Conservation (phyloP, 768 basidiomycete species). For the Crepidotus variabilis region DNA sequence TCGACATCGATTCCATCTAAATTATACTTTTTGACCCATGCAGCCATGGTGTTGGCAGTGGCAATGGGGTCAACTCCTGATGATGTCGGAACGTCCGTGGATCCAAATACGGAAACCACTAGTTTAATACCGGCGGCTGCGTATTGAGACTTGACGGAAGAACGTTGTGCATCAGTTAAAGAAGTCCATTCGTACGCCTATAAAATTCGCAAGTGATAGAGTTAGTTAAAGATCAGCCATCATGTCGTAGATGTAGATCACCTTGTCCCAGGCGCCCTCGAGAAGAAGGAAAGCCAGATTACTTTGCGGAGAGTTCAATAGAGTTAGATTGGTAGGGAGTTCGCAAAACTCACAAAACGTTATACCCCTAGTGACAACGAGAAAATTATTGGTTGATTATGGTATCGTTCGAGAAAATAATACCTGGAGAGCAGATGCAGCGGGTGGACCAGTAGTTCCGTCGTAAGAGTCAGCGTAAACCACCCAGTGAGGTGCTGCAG, state of each 20-base stretch:
- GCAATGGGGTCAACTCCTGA: slow-evolving; percentile 54
- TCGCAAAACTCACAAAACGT: slow-evolving; percentile 44
- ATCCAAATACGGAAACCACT: slow-evolving; percentile 59
- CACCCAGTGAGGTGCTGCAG: slow-evolving; percentile 49
- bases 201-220: not conserved
- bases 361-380: slow-evolving; percentile 40
- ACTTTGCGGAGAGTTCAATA: slow-evolving; percentile 22
- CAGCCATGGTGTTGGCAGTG: slow-evolving; percentile 62
- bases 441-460: slow-evolving; percentile 46
- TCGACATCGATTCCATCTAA: slow-evolving; percentile 76
- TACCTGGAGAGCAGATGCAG: slow-evolving; percentile 40
- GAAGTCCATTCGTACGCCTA: slow-evolving; percentile 52
- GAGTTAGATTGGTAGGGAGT: not conserved
- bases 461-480: slow-evolving; percentile 40
- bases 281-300: slow-evolving; percentile 50
- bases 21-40: slow-evolving; percentile 56
- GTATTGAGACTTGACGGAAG: slow-evolving; percentile 48
- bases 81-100: slow-evolving; percentile 54
- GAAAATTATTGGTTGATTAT: not conserved
- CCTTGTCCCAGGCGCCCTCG: slow-evolving; percentile 57
- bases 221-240: not conserved
- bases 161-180: slow-evolving; percentile 40
- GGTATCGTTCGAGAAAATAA: not conserved
- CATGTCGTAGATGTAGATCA: slow-evolving; percentile 5
- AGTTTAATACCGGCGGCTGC: slow-evolving; percentile 57